phyloP scores from a whole-genome alignment of 2,329 filamentous ascomycete genomes.

The Xylaria digitata region DNA sequence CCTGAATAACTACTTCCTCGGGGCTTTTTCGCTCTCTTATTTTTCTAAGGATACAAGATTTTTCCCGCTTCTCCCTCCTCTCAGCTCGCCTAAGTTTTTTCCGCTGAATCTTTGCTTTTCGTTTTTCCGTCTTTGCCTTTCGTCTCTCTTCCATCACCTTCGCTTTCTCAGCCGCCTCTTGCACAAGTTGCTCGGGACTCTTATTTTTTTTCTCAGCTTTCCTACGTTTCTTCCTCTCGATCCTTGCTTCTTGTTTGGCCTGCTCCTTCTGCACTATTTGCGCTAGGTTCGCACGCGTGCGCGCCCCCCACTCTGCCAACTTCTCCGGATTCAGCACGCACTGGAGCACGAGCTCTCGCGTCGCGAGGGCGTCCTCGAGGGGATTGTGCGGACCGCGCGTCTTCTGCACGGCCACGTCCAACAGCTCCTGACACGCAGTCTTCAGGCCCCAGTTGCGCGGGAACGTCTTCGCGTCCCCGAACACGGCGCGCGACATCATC shows the following conservation, averaged over 20 bases:
- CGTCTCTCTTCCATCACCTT: not conserved
- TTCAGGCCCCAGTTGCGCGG: conserved; percentile 20
- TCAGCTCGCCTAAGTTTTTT: not conserved
- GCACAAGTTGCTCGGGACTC: conserved; percentile 2
- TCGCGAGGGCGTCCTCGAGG: conserved; percentile 19
- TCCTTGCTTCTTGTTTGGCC: not conserved
- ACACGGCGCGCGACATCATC: conserved; percentile 20
- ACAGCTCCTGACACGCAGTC: conserved; percentile 12
- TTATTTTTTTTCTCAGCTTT: not conserved
- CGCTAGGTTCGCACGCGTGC: not conserved
- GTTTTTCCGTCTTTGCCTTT: not conserved
- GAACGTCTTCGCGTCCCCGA: conserved; percentile 1
- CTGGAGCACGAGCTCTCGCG: conserved; percentile 23
- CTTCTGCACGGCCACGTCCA: conserved; percentile 8
- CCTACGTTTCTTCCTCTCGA: not conserved
- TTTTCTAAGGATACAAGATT: too few relatives aligned
- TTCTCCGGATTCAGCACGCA: conserved; percentile 5
- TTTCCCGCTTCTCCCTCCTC: too few relatives aligned
- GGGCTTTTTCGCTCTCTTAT: too few relatives aligned
- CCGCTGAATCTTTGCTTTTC: not conserved
- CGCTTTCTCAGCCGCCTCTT: not conserved
- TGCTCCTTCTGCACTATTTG: conserved; percentile 4
- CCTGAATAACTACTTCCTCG: too few relatives aligned
- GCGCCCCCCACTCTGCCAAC: conserved; percentile 9
- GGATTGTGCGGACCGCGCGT: conserved; percentile 1